phyloP scores from a whole-genome alignment of 148 eudicot genomes.

The Fagopyrum homotropicum region DNA sequence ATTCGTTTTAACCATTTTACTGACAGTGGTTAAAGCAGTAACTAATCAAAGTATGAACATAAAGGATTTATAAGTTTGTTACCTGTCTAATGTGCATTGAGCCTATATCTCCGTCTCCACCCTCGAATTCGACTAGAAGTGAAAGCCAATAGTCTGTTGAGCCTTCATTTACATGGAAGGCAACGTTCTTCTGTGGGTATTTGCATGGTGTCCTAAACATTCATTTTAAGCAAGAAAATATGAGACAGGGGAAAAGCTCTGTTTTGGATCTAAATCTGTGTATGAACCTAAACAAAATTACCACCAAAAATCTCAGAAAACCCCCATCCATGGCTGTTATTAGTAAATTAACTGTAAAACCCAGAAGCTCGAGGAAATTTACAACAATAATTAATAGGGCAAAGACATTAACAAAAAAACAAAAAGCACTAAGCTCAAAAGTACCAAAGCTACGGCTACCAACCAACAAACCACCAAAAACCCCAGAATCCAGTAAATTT shows the following conservation, averaged over 20 bases:
- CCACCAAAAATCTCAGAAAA: no score
- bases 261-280: background rate
- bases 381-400: background rate
- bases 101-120: constrained; percentile 91
- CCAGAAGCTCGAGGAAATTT: no score
- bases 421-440: no score
- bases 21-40: constrained; percentile 1
- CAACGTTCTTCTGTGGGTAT: constrained; percentile 72
- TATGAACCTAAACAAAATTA: background rate
- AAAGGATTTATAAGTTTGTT: background rate
- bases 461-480: background rate
- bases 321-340: no score
- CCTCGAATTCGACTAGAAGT: constrained; percentile 73
- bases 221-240: background rate
- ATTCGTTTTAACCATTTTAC: constrained; percentile 3
- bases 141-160: constrained; percentile 91
- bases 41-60: background rate
- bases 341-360: no score
- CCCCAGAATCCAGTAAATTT: background rate
- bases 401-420: background rate
- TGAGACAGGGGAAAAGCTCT: background rate
- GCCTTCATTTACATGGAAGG: constrained; percentile 88
- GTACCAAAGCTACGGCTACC: background rate
- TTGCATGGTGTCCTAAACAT: constrained; percentile 74
- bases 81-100: constrained; percentile 95